These are phyloP conservation scores for Arthroderma sp. DNA, from an alignment of 2,329 filamentous ascomycete genomes.

Conservation along the genomic window DNA sequence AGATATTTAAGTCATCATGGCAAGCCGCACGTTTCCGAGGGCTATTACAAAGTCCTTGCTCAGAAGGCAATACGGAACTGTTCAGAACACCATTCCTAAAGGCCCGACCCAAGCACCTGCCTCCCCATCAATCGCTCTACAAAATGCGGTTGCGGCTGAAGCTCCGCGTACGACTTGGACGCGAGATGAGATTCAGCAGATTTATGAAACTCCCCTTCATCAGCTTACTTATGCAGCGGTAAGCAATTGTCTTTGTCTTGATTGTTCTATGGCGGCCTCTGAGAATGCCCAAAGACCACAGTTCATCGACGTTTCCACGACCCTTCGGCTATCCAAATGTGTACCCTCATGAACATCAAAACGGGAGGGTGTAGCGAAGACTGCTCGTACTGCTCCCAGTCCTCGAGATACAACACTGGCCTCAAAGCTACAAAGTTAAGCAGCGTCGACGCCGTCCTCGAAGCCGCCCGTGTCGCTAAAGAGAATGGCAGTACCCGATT, in stretches of 20 bases:
- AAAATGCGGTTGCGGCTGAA: slow-evolving; percentile 23
- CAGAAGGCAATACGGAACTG: slow-evolving; percentile 26
- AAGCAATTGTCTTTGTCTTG: slow-evolving; percentile 7
- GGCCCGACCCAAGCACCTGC: slow-evolving; percentile 16
- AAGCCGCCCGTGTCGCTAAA: slow-evolving; percentile 62
- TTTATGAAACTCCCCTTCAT: slow-evolving; percentile 71
- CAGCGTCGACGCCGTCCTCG: slow-evolving; percentile 66
- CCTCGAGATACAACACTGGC: slow-evolving; percentile 64
- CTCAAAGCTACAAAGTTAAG: slow-evolving; percentile 69
- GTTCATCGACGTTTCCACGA: slow-evolving; percentile 78
- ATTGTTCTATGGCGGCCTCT: slow-evolving; percentile 7
- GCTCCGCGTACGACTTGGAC: slow-evolving; percentile 62
- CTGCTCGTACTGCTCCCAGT: slow-evolving; percentile 86
- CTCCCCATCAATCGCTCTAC: slow-evolving; percentile 19
- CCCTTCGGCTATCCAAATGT: slow-evolving; percentile 74
- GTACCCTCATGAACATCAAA: slow-evolving; percentile 94
- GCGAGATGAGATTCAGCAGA: slow-evolving; percentile 62
- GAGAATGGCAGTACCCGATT: slow-evolving; percentile 79
- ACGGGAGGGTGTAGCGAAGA: slow-evolving; percentile 86
- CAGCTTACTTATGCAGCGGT: slow-evolving; percentile 65
- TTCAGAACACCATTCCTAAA: slow-evolving; percentile 16
- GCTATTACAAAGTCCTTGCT: slow-evolving; percentile 18
- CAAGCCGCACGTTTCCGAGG: slow-evolving; percentile 14
- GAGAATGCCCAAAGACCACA: slow-evolving; percentile 42
- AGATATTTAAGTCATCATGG: slow-evolving; percentile 3